Evolutionary conservation across 805 yeast genomes (phyloP), one percentile per base, ranked within the genome.

Genomic region (Sungouiella blattae): DNA sequence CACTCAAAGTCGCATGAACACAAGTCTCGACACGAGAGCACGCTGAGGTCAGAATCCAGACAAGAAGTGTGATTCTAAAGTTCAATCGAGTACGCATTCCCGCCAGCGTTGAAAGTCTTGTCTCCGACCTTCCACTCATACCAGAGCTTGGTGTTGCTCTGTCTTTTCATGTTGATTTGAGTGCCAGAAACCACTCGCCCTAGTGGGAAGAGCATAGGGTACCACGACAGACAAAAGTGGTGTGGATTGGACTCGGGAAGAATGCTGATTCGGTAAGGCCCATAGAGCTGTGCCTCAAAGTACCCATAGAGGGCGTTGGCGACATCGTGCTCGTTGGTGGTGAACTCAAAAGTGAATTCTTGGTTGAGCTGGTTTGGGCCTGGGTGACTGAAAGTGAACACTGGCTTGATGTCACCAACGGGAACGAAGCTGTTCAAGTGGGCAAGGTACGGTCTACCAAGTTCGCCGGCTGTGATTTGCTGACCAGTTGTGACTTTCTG

Each of bases 241-340:
- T 33, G 41, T 1, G 14, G 12, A 16, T 30, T n/a, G 17, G 36
- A 25, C 6, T 29, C 41, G 2, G 47, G 46, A 2, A 33, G 26
- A 7, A 73, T 80, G 18, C 83, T 73, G 4, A 85, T 61, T 6
- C 53, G 52, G 16, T 80, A 64, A 30, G 77, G 81, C 1, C 71
- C 75, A 53, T 78, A 85, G n/a, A 88, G 65, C 2, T 60, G 72
- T 0, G 93, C 80, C n/a, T 69, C 70, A 50, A 89, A 89, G 50
- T 67, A 80, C 0, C 96, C 96, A 3, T 78, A 64, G 23, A 88
- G 55, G 0, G 91, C 96, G 54, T 87, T 89, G 18, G 29, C 33
- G 4, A 27, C 12, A 7, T 35, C 38, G 3, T 16, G 18, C 7
- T n/a, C 75, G 35, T 73, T 67, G 21, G 71, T 58, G 11, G 67